Evolutionary conservation across 768 basidiomycete genomes (phyloP).

Genomic region (Leccinum subgranulosum): DNA sequence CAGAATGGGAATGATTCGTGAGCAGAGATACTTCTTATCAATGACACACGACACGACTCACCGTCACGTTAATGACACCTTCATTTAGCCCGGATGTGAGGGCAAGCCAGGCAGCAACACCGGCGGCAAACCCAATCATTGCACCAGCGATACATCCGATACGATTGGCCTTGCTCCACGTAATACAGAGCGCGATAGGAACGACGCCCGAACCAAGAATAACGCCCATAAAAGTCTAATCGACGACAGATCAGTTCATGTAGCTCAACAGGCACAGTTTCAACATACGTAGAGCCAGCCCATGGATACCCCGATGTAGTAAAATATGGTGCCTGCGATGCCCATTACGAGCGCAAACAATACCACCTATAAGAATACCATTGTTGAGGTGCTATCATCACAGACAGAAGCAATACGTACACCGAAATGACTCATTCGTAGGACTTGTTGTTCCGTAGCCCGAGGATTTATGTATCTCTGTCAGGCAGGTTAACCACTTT

Average conservation of each 20-base stretch:
- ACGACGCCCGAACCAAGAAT: constrained; percentile 83
- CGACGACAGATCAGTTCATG: background rate
- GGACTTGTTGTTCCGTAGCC: constrained; percentile 71
- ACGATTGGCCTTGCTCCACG: constrained; percentile 85
- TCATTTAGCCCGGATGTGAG: constrained; percentile 69
- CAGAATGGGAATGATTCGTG: background rate
- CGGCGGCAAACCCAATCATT: constrained; percentile 63
- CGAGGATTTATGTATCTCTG: constrained; percentile 77
- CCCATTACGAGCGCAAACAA: constrained; percentile 77
- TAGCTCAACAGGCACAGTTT: background rate
- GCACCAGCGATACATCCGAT: constrained; percentile 79
- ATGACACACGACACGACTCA: constrained; percentile 28
- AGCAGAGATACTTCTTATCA: background rate
- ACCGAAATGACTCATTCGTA: constrained; percentile 66
- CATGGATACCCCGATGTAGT: constrained; percentile 88
- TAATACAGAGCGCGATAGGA: constrained; percentile 81
- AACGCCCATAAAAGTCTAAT: constrained; percentile 83
- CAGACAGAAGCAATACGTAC: constrained; percentile 32
- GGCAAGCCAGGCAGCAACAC: constrained; percentile 82
- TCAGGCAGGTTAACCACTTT: background rate
- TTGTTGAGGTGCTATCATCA: background rate
- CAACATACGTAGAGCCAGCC: constrained; percentile 84
- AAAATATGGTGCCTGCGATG: constrained; percentile 82
- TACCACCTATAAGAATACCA: constrained; percentile 44
- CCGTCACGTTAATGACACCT: constrained; percentile 67